Base-by-base conservation (phyloP, 345 rosid species). In the Toxicodendron radicans region DNA sequence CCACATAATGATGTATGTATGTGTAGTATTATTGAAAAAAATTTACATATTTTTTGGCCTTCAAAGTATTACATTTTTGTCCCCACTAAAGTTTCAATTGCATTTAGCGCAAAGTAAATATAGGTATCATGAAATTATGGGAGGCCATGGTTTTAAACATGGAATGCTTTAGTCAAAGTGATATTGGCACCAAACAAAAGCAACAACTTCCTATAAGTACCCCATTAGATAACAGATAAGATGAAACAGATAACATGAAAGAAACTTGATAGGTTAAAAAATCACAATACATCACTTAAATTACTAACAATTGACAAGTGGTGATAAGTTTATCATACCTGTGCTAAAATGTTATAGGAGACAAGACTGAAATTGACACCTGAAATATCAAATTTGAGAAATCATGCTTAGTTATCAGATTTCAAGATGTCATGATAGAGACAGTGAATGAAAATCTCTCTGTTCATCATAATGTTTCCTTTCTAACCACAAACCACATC, bases 301-400 rank as follows among this genome's bases (percentile, higher is more conserved):
- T 62, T 27, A 16, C 32, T 11, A 5, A 63, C 14, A 48, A 27
- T 3, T 49, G 30, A 66, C 41, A 10, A 13, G 21, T 23, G 35
- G 70, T 8, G 20, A 76, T 48, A 46, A 53, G 51, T 38, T 32
- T 43, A 16, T 0, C 70, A 41, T 75, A 86, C 95, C 95, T 91
- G 93, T 73, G 95, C 93, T 76, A 91, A 81, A 41, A 91, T 82
- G 78, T 91, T 91, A 62, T 88, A 91, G 4, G 96, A 89, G 49
- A 87, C 86, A 17, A 91, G 88, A 71, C 89, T 76, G 75, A 91
- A 83, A 86, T 74, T 89, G 77, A 87, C 35, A 23, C 91, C 88
- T 89, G 80, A 38, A 79, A 79, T 14, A 75, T 63, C 45, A 75
- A 13, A n/a, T 54, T 35, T 45, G 32, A 65, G 33, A 45, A 4